Evolutionary conservation across 495 filamentous ascomycete genomes (phyloP), one percentile per base, ranked within the genome.

Genomic region (Xylaria intraflava): DNA sequence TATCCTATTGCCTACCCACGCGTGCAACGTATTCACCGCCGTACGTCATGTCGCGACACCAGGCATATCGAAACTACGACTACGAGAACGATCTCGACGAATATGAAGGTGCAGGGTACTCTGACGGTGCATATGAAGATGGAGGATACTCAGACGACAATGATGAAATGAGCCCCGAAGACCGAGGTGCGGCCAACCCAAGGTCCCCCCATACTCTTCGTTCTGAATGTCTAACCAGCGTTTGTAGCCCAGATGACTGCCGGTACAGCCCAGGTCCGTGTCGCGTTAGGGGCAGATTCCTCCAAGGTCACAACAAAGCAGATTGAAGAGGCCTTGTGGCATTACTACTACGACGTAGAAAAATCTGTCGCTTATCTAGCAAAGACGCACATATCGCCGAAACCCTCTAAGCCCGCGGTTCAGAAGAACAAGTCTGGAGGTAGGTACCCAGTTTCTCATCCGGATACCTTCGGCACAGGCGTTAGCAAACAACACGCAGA

Each of bases 271-370:
- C 64, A 78, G 55, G 79, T 87, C 31, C 76, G 76, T 54, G 67
- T 72, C 17, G 72, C 74, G 7, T 69, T 90, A 9, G 82, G 79
- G 3, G 49, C 61, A 8, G 71, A 76, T 33, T 70, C 74, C 39
- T 65, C 68, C 29, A 76, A 75, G 38, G 73, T 85, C 40, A 81
- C 83, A 19, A 79, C 82, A 43, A 72, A 80, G 29, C 85, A 94
- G 53, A 90, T 95, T 38, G 79, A 95, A 65, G 94, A 97, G 47
- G 79, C 90, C 0, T 67, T 98, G 27, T 98, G 90, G 89, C 82
- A 97, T 67, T 96, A 96, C 67, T 98, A 91, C 68, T 96, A 88
- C 64, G 92, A 98, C 65, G 76, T 95, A 23, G 81, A 82, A 23
- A 95, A 96, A 65, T 80, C 88, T 0, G 84, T 90, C 17, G 74